phyloP scores from a whole-genome alignment of 306 rosid species.

The Prinsepia uniflora region DNA sequence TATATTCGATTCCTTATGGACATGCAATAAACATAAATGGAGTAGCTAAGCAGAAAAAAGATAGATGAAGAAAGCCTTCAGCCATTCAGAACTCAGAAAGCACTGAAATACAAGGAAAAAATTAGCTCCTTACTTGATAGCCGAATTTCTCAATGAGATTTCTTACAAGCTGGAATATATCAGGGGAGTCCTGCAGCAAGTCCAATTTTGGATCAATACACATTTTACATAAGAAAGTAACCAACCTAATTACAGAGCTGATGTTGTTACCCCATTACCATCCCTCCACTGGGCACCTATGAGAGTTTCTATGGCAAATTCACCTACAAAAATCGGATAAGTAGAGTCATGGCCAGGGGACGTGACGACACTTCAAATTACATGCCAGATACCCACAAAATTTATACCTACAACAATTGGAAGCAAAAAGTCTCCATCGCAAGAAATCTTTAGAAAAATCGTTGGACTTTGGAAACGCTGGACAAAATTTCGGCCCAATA shows the following conservation, averaged over 20 bases:
- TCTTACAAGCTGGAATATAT: constrained; percentile 58
- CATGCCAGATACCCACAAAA: neutral
- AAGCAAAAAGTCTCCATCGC: constrained; percentile 82
- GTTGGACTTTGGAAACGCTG: constrained; percentile 82
- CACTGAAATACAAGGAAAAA: constrained; percentile 17
- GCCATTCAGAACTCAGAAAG: constrained; percentile 8
- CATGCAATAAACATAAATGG: neutral
- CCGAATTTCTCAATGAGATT: constrained; percentile 68
- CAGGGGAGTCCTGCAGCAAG: constrained; percentile 68
- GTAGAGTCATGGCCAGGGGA: neutral
- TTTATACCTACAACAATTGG: constrained; percentile 86
- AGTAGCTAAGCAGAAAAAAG: constrained; percentile 12
- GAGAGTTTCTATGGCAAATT: constrained; percentile 75
- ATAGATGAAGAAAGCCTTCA: constrained; percentile 12
- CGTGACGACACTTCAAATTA: neutral
- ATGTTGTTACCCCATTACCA: constrained; percentile 49
- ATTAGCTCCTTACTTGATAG: constrained; percentile 63
- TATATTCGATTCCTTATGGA: neutral
- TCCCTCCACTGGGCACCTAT: constrained; percentile 48
- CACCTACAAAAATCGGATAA: constrained; percentile 42
- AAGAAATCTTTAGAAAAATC: constrained; percentile 86
- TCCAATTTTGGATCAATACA: constrained; percentile 2
- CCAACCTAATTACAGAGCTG: constrained; percentile 1
- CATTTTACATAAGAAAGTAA: neutral
- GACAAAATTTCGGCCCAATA: constrained; percentile 47